Evolutionary conservation across 257 asterid genomes (phyloP).

Genomic region (Salvia rosmarinus): DNA sequence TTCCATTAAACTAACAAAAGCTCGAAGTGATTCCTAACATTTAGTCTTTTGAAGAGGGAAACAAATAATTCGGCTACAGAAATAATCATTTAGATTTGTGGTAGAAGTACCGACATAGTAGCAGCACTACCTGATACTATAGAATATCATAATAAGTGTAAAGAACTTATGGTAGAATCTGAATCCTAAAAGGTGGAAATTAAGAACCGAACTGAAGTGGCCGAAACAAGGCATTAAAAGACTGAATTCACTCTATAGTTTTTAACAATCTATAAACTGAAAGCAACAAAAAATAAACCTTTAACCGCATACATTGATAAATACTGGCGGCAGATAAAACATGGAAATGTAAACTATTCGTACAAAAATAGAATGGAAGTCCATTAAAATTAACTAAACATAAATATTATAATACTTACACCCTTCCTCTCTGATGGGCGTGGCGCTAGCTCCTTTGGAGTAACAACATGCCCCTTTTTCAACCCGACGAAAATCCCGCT

Average conservation of each 20-base stretch:
- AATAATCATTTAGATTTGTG: background rate
- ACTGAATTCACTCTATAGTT: background rate
- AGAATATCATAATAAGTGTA: background rate
- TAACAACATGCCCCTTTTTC: conserved; percentile 81
- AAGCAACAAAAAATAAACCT: background rate
- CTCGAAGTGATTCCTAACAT: background rate
- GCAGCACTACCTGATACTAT: background rate
- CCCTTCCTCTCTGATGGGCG: conserved; percentile 94
- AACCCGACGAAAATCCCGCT: conserved; percentile 76
- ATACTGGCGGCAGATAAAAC: background rate
- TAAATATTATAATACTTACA: conserved; percentile 40
- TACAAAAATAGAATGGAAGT: background rate
- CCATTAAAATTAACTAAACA: background rate
- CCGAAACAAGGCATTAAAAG: background rate
- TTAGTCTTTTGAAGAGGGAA: background rate
- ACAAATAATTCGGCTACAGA: background rate
- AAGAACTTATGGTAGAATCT: background rate
- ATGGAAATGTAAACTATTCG: background rate
- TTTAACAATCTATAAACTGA: background rate
- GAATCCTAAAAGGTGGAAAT: no score
- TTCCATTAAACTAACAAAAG: background rate
- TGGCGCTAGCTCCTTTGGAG: conserved; percentile 79
- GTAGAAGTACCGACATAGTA: background rate
- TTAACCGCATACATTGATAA: background rate
- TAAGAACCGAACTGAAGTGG: background rate